Conservation (phyloP, 2,329 filamentous ascomycete species). For the Biscogniauxia marginata region DNA sequence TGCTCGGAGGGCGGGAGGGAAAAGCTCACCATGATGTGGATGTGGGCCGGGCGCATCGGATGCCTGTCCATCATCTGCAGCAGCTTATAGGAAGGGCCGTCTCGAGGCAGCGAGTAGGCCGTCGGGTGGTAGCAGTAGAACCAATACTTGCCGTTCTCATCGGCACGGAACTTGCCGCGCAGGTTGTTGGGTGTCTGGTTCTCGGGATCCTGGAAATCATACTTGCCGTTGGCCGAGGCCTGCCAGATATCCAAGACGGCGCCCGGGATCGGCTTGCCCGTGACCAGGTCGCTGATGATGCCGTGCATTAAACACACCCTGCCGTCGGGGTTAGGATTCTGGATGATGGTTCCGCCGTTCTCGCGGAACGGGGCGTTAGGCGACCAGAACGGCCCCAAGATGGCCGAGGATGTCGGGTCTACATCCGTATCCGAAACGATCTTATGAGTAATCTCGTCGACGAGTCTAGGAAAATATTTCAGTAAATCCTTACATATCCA, state of each 20-base stretch:
- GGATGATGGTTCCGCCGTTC: slow-evolving; percentile 65
- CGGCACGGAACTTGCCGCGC: slow-evolving; percentile 71
- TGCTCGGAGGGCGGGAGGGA: not conserved
- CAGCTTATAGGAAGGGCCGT: slow-evolving; percentile 48
- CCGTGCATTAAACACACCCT: slow-evolving; percentile 68
- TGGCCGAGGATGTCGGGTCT: slow-evolving; percentile 70
- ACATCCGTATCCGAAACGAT: slow-evolving; percentile 60
- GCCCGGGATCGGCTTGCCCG: slow-evolving; percentile 57
- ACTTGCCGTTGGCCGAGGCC: slow-evolving; percentile 71
- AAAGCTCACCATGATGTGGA: slow-evolving; percentile 48
- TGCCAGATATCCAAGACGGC: slow-evolving; percentile 80
- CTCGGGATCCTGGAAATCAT: slow-evolving; percentile 73
- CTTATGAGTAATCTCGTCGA: slow-evolving; percentile 66
- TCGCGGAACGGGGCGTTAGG: slow-evolving; percentile 71
- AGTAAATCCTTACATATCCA: not conserved
- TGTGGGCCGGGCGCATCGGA: slow-evolving; percentile 49
- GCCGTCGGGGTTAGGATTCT: slow-evolving; percentile 57
- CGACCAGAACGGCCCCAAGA: slow-evolving; percentile 77
- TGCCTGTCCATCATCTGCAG: slow-evolving; percentile 47
- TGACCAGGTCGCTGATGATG: slow-evolving; percentile 47
- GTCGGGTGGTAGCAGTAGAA: slow-evolving; percentile 77
- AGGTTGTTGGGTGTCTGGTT: slow-evolving; percentile 73
- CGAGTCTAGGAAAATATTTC: slow-evolving; percentile 44
- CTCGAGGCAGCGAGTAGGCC: slow-evolving; percentile 67
- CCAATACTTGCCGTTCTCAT: slow-evolving; percentile 67